Evolutionary conservation across 2,329 filamentous ascomycete species (phyloP).

Genomic region (Juglanconis oblonga): DNA sequence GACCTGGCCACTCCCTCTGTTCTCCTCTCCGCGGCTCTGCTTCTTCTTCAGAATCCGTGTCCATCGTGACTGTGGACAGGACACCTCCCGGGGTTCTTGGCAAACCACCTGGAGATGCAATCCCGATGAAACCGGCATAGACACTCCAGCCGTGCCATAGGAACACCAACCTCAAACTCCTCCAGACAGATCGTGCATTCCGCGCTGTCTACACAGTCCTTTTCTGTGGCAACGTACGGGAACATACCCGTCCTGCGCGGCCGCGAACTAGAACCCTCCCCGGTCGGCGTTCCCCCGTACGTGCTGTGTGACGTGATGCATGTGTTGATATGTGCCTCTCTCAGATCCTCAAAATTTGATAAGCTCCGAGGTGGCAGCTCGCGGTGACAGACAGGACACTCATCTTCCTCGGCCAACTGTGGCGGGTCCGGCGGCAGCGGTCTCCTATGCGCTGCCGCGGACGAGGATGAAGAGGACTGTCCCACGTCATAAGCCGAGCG

Average conservation of each 20-base stretch:
- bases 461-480: conserved; percentile 28
- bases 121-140: conserved; percentile 61
- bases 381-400: conserved; percentile 73
- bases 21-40: not conserved
- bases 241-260: conserved; percentile 59
- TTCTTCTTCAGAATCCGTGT: conserved; percentile 44
- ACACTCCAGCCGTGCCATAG: conserved; percentile 66
- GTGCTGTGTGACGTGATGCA: conserved; percentile 57
- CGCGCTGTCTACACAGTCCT: conserved; percentile 65
- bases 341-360: conserved; percentile 50
- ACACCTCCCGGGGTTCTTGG: conserved; percentile 59
- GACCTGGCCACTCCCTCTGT: not conserved
- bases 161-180: conserved; percentile 59
- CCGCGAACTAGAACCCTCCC: conserved; percentile 20
- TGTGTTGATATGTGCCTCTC: conserved; percentile 56
- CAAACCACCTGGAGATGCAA: conserved; percentile 63
- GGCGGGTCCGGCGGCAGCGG: conserved; percentile 40
- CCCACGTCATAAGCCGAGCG: conserved; percentile 33
- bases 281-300: conserved; percentile 32
- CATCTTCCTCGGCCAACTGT: conserved; percentile 68
- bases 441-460: conserved; percentile 32
- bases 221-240: conserved; percentile 62
- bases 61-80: conserved; percentile 65
- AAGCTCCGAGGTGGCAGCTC: conserved; percentile 62
- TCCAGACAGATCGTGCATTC: conserved; percentile 69